Evolutionary conservation across 2,329 filamentous ascomycete species (phyloP).

Genomic region (Fusarium verticillioides): DNA sequence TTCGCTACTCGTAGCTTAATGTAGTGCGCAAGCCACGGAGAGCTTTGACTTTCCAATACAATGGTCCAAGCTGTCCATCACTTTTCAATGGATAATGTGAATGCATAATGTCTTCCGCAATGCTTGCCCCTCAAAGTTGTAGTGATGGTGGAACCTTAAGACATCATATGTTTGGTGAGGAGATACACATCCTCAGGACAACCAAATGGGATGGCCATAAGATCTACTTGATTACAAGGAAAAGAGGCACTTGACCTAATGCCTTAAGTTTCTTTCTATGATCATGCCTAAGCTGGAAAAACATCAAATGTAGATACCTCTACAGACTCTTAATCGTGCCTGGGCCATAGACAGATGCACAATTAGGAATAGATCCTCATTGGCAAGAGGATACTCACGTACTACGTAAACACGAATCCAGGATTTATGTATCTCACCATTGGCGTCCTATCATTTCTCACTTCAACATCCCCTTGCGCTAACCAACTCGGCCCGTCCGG

Average conservation of each 20-base stretch:
- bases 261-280: not conserved
- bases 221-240: not conserved
- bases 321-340: not conserved
- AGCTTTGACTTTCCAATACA: not conserved
- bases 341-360: not conserved
- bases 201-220: not conserved
- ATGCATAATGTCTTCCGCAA: not conserved
- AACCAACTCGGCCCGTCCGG: constrained; percentile 33
- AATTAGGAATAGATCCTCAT: not conserved
- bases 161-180: constrained; percentile 1
- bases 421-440: constrained; percentile 3
- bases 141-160: constrained; percentile 9
- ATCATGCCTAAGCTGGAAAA: not conserved
- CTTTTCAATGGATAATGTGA: not conserved
- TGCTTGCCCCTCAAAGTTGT: constrained; percentile 2
- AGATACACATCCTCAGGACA: not conserved
- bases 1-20: not conserved
- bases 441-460: constrained; percentile 11
- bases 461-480: constrained; percentile 17
- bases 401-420: constrained; percentile 13
- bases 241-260: not conserved
- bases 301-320: constrained; percentile 4
- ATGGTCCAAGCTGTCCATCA: not conserved
- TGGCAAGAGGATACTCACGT: not conserved
- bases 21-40: constrained; percentile 15